These are phyloP conservation scores for Cercis canadensis DNA, from an alignment of 306 rosid species.

Conservation along the genomic window DNA sequence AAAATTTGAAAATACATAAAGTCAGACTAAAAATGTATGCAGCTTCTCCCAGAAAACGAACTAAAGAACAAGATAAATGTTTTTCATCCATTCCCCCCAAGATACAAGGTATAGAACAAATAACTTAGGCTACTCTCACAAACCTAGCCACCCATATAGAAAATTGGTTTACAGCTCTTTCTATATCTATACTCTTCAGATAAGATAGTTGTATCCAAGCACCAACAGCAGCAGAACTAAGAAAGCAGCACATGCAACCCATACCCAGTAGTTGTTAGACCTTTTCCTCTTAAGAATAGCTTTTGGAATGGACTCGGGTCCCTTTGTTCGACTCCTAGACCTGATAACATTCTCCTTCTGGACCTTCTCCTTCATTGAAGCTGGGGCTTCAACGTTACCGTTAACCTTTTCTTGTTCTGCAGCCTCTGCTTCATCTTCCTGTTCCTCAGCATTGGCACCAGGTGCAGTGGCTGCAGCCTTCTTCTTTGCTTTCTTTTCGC, in stretches of 20 bases:
- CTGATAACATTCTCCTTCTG: constrained; percentile 60
- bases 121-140: constrained; percentile 55
- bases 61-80: constrained; percentile 51
- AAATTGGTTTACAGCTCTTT: constrained; percentile 46
- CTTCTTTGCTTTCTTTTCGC: constrained; percentile 92
- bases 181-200: constrained; percentile 49
- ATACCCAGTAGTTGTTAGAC: constrained; percentile 64
- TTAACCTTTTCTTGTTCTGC: constrained; percentile 56
- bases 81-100: constrained; percentile 48
- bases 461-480: constrained; percentile 51
- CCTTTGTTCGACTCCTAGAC: constrained; percentile 61
- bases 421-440: constrained; percentile 48
- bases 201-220: constrained; percentile 66
- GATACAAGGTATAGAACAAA: constrained; percentile 59
- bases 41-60: constrained; percentile 38
- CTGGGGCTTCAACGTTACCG: constrained; percentile 50
- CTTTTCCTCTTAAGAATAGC: constrained; percentile 73
- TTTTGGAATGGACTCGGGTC: constrained; percentile 57
- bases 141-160: constrained; percentile 44
- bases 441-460: constrained; percentile 54
- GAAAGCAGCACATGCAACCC: constrained; percentile 73
- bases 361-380: constrained; percentile 51
- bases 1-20: constrained; percentile 54
- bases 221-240: constrained; percentile 50
- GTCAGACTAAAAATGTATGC: constrained; percentile 45